phyloP scores from a whole-genome alignment of 192 early-diverging fungal genomes.

The Dissophora ornata region DNA sequence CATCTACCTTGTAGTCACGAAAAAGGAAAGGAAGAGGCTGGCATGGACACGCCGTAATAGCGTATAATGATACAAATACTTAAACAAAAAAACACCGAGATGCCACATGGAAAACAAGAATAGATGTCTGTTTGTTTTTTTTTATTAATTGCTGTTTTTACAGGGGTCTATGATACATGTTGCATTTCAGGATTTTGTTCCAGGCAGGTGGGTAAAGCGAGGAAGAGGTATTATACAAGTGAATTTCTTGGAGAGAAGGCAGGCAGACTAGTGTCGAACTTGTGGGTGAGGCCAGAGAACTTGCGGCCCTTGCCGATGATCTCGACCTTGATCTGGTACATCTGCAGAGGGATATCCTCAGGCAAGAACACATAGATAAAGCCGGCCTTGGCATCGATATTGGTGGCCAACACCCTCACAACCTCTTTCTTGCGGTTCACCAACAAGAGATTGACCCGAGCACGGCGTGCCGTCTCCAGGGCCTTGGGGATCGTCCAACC shows the following conservation, averaged over 20 bases:
- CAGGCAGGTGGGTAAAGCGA: no score
- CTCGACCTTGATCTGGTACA: slow-evolving; percentile 50
- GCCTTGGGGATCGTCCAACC: slow-evolving; percentile 54
- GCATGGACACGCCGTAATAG: no score
- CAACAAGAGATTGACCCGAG: slow-evolving; percentile 42
- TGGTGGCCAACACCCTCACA: slow-evolving; percentile 17
- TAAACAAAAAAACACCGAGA: no score
- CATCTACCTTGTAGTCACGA: no score
- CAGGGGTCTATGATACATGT: no score
- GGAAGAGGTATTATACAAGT: no score
- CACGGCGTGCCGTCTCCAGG: slow-evolving; percentile 27
- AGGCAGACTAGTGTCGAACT: slow-evolving; percentile 38
- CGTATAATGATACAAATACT: no score
- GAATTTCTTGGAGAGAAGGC: slow-evolving; percentile 34
- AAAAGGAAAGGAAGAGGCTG: no score
- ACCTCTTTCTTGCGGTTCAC: slow-evolving; percentile 23
- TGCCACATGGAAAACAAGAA: no score
- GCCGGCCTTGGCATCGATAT: slow-evolving; percentile 41
- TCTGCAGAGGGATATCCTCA: slow-evolving; percentile 28
- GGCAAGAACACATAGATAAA: slow-evolving; percentile 46
- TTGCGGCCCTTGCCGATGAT: slow-evolving; percentile 52
- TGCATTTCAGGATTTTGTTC: no score
- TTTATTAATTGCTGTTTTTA: no score
- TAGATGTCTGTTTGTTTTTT: no score
- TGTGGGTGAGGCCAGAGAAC: slow-evolving; percentile 48